phyloP scores from a whole-genome alignment of 2,329 filamentous ascomycete species.

The Aphanocladium album region DNA sequence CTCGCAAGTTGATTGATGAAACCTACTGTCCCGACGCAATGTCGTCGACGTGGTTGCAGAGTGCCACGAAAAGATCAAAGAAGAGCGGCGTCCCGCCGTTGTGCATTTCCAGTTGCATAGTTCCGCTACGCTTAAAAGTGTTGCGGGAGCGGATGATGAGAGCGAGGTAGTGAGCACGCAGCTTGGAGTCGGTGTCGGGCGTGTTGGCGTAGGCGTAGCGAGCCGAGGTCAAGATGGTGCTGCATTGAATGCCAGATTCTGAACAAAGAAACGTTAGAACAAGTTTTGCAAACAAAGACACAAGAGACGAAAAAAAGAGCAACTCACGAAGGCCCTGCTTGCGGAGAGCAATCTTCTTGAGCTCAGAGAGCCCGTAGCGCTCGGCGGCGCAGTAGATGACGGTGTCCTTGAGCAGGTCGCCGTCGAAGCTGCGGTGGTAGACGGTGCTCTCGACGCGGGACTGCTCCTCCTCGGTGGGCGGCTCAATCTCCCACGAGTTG shows the following conservation, averaged over 20 bases:
- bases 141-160: slow-evolving; percentile 83
- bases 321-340: slow-evolving; percentile 79
- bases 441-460: slow-evolving; percentile 58
- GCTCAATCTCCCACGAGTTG: slow-evolving; percentile 79
- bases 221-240: slow-evolving; percentile 81
- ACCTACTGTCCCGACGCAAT: slow-evolving; percentile 54
- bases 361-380: slow-evolving; percentile 74
- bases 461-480: slow-evolving; percentile 41
- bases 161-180: slow-evolving; percentile 85
- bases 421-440: slow-evolving; percentile 59
- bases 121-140: slow-evolving; percentile 90
- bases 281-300: neutral
- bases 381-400: slow-evolving; percentile 87
- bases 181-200: slow-evolving; percentile 82
- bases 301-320: neutral
- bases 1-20: too few species aligned
- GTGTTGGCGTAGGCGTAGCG: slow-evolving; percentile 86
- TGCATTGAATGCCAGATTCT: slow-evolving; percentile 76
- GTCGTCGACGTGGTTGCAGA: slow-evolving; percentile 84
- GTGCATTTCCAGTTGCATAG: slow-evolving; percentile 94
- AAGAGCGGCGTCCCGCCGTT: slow-evolving; percentile 76
- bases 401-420: slow-evolving; percentile 77
- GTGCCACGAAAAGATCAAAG: slow-evolving; percentile 89
- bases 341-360: slow-evolving; percentile 77
- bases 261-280: slow-evolving; percentile 5